phyloP scores from a whole-genome alignment of 2,329 filamentous ascomycete species.

The Verticillium alfalfae region DNA sequence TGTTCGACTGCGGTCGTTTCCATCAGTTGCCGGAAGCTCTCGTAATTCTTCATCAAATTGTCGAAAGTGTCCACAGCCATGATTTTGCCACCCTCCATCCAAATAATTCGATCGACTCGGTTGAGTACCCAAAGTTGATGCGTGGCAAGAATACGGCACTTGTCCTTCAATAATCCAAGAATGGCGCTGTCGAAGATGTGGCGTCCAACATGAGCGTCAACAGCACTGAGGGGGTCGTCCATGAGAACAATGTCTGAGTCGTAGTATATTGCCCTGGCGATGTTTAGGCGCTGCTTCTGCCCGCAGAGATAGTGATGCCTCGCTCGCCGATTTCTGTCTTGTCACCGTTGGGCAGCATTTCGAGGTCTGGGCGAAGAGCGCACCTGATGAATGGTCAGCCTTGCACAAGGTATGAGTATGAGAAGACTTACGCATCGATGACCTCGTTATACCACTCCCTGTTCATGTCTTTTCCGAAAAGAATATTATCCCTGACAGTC shows the following conservation, averaged over 20 bases:
- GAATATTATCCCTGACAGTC: slow-evolving; percentile 80
- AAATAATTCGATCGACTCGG: slow-evolving; percentile 85
- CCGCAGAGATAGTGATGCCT: slow-evolving; percentile 91
- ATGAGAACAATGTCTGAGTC: slow-evolving; percentile 63
- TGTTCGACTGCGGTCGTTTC: slow-evolving; percentile 73
- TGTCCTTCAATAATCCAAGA: slow-evolving; percentile 78
- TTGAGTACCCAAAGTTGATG: slow-evolving; percentile 92
- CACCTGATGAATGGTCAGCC: slow-evolving; percentile 44
- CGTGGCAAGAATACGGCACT: slow-evolving; percentile 86
- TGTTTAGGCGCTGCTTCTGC: slow-evolving; percentile 92
- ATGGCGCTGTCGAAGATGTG: slow-evolving; percentile 94
- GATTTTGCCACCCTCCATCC: slow-evolving; percentile 84
- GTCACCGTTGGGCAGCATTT: slow-evolving; percentile 89
- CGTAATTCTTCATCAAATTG: slow-evolving; percentile 74
- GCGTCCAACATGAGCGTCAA: slow-evolving; percentile 64
- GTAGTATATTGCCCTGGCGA: slow-evolving; percentile 75
- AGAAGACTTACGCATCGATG: slow-evolving; percentile 59
- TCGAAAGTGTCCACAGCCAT: slow-evolving; percentile 84
- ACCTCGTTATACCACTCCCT: slow-evolving; percentile 76
- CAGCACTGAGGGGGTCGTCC: slow-evolving; percentile 64
- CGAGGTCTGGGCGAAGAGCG: slow-evolving; percentile 76
- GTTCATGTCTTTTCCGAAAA: slow-evolving; percentile 78
- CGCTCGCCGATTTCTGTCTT: slow-evolving; percentile 90
- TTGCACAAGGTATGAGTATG: background rate
- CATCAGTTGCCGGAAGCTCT: slow-evolving; percentile 79